Base-by-base conservation (phyloP, 129 eudicot species). In the Lactuca sativa region DNA sequence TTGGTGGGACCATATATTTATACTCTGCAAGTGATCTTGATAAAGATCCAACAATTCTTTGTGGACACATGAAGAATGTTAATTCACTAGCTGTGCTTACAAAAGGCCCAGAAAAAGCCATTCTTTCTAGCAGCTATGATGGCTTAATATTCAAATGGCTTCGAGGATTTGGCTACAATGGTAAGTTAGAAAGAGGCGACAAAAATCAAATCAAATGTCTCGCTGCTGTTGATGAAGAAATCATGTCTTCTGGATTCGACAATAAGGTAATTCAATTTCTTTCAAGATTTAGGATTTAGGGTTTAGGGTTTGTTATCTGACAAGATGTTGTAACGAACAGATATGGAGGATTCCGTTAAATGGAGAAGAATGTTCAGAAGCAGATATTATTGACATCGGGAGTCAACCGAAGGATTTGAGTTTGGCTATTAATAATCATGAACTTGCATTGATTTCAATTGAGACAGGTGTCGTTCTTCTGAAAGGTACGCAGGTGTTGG, bases 41-140 rank as follows among this genome's bases (percentile, higher is more conserved):
- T 61, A 74, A 93, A 70, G 85, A 74, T 36, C 98, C 98, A 31
- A 59, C 78, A 16, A 21, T 81, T 49, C 74, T 93, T 67, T 89
- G 92, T 62, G 98, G 98, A 60, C 98, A 93, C 79, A 82, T 89
- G 95, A 93, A 93, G 75, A 93, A 87, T 68, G 75, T 85, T 18
- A 86, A 79, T 76, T 88, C 98, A 32, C 57, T 93, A 64, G 85
- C 75, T 12, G 76, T 89, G 75, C 79, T 93, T 63, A 90, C 80
- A 77, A 81, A 72, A 62, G 80, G 70, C 59, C 95, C 81, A 9
- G 80, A 85, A 47, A 47, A 47, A 51, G 41, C 80, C 56, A 82
- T 93, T 73, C 66, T 93, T 38, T 86, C 98, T 4, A 81, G 83
- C 86, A 89, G 98, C 78, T 93, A 89, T 74, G 98, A 93, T 78